phyloP scores from a whole-genome alignment of 75 land plant species.

The Pinus taeda region DNA sequence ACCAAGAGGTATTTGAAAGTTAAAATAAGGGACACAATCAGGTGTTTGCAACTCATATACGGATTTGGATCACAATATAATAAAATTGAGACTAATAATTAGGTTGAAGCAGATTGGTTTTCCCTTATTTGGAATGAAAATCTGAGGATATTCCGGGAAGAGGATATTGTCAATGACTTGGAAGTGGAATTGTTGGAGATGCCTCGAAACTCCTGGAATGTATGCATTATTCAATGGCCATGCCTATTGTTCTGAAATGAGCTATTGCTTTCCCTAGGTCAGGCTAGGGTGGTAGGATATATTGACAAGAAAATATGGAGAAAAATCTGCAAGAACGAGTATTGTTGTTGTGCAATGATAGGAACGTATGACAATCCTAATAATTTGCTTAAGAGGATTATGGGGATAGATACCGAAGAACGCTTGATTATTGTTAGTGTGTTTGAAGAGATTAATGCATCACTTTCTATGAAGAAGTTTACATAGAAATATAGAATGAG shows the following conservation, averaged over 20 bases:
- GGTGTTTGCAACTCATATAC: conserved; percentile 75
- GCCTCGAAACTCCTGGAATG: conserved; percentile 71
- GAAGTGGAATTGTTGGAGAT: conserved; percentile 86
- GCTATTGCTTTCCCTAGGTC: conserved; percentile 72
- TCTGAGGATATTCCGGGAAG: conserved; percentile 67
- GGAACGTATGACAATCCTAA: conserved; percentile 79
- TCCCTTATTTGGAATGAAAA: conserved; percentile 86
- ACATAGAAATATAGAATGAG: conserved; percentile 41
- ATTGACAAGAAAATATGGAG: conserved; percentile 64
- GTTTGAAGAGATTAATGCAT: conserved; percentile 51
- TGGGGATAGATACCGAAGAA: conserved; percentile 50
- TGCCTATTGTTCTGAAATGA: conserved; percentile 80
- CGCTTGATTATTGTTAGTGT: conserved; percentile 32
- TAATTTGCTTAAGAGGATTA: conserved; percentile 54
- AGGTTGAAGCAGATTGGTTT: conserved; percentile 77
- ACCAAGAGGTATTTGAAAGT: conserved; percentile 39
- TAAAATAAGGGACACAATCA: conserved; percentile 52
- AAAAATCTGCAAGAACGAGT: conserved; percentile 76
- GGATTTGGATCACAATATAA: conserved; percentile 67
- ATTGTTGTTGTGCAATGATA: conserved; percentile 79
- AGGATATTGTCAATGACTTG: conserved; percentile 75
- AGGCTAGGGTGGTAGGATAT: conserved; percentile 52
- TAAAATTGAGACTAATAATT: conserved; percentile 63
- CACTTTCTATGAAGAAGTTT: conserved; percentile 39
- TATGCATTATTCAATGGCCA: conserved; percentile 87